These are phyloP conservation scores for Tuctoria greenei DNA, from an alignment of 176 grass and related monocot species.

Conservation along the genomic window DNA sequence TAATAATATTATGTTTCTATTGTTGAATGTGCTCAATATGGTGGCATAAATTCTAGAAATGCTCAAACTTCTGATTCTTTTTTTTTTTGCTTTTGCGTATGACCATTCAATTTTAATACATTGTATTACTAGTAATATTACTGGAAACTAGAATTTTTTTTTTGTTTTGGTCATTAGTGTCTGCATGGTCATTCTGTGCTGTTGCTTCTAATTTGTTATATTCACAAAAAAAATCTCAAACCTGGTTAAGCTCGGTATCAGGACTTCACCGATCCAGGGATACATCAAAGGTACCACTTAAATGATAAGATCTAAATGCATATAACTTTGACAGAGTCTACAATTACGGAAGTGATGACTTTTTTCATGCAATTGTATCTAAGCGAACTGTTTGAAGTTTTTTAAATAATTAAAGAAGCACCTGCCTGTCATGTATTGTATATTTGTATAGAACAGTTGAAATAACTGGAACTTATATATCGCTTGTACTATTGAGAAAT, in stretches of 20 bases:
- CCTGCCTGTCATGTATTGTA: neutral
- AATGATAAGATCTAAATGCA: neutral
- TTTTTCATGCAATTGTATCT: neutral
- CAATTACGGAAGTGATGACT: neutral
- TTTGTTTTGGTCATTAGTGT: neutral
- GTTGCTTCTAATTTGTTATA: neutral
- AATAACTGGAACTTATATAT: neutral
- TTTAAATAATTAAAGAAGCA: neutral
- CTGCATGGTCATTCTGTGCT: neutral
- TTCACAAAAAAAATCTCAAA: neutral
- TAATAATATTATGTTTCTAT: slow-evolving; percentile 12
- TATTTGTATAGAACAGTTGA: neutral
- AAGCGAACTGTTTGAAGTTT: neutral
- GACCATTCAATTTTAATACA: neutral
- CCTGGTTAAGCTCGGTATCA: neutral
- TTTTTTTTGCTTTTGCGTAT: too few species aligned
- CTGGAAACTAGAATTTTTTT: neutral
- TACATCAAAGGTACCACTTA: neutral
- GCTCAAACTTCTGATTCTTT: neutral
- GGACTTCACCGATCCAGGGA: neutral
- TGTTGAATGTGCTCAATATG: slow-evolving; percentile 22
- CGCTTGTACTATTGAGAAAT: too few species aligned
- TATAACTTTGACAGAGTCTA: neutral
- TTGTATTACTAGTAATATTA: neutral
- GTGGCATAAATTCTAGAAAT: neutral